Percentiles rank a stretch among this genome's conserved stretches.
Conservation (phyloP, 2,329 filamentous ascomycete genomes). For the Epichloe coenophiala region DNA sequence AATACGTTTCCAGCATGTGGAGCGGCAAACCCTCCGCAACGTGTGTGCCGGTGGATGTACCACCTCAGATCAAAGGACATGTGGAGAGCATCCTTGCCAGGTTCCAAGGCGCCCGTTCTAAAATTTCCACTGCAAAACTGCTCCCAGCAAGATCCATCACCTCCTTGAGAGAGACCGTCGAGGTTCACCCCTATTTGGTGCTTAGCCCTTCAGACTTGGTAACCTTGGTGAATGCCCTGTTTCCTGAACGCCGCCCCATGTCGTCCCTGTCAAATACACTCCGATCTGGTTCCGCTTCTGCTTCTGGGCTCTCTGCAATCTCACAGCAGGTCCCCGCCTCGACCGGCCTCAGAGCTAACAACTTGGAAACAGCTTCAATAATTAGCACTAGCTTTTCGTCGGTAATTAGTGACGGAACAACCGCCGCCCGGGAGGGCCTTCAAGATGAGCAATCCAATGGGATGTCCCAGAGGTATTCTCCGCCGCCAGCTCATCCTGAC, state of each 20-base stretch:
- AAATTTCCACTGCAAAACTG: conserved; percentile 41
- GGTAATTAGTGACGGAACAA: conserved; percentile 50
- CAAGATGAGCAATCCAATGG: conserved; percentile 40
- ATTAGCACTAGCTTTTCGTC: conserved; percentile 62
- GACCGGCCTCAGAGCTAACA: conserved; percentile 23
- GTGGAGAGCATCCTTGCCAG: conserved; percentile 58
- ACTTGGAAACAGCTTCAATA: conserved; percentile 54
- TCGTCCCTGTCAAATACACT: conserved; percentile 49
- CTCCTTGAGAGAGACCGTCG: conserved; percentile 60
- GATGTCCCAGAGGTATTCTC: conserved; percentile 41
- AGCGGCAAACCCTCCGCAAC: conserved; percentile 50
- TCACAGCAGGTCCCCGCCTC: conserved; percentile 56
- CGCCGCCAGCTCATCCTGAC: conserved; percentile 32
- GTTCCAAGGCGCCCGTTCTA: conserved; percentile 41
- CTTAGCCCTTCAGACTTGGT: conserved; percentile 67
- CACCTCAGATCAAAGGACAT: conserved; percentile 50
- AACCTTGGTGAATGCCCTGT: conserved; percentile 71
- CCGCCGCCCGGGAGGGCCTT: conserved; percentile 50
- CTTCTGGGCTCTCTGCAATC: conserved; percentile 52
- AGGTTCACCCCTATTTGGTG: conserved; percentile 69
- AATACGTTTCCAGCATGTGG: conserved; percentile 68
- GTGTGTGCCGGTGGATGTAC: conserved; percentile 30
- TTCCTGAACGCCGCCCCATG: conserved; percentile 57
- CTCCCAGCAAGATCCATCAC: conserved; percentile 60
- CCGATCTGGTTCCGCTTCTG: conserved; percentile 53